Evolutionary conservation across 805 yeast species (phyloP).

Genomic region (Wickerhamiella australiensis): DNA sequence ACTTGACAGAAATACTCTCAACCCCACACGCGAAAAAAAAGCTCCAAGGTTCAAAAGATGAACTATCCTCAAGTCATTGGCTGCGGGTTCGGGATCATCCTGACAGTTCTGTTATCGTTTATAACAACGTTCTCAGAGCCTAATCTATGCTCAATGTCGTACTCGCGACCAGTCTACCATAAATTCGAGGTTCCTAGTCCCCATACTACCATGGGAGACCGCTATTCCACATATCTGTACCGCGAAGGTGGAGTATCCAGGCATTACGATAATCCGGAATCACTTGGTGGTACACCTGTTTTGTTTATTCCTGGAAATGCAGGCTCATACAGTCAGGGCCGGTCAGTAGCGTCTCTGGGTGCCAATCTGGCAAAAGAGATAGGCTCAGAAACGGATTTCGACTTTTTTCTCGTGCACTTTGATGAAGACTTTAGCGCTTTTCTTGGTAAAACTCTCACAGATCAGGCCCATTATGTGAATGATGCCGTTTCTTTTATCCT

Average conservation of each 20-base stretch:
- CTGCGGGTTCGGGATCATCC: slow-evolving; percentile 1
- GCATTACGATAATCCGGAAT: slow-evolving; percentile 14
- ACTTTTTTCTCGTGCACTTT: slow-evolving; percentile 85
- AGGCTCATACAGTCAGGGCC: slow-evolving; percentile 78
- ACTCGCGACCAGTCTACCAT: slow-evolving; percentile 15
- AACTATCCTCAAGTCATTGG: slow-evolving; percentile 3
- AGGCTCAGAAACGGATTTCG: slow-evolving; percentile 35
- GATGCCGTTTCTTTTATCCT: slow-evolving; percentile 75
- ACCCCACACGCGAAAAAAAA: background rate
- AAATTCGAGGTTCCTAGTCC: slow-evolving; percentile 15
- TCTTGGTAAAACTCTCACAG: slow-evolving; percentile 85
- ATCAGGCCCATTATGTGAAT: slow-evolving; percentile 85
- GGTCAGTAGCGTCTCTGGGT: slow-evolving; percentile 82
- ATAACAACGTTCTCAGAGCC: slow-evolving; percentile 14
- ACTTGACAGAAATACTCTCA: background rate
- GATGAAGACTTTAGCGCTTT: slow-evolving; percentile 94
- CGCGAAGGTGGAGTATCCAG: slow-evolving; percentile 53
- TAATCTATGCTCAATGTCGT: slow-evolving; percentile 20
- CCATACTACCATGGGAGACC: slow-evolving; percentile 13
- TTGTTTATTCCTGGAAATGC: slow-evolving; percentile 96
- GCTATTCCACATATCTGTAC: slow-evolving; percentile 69
- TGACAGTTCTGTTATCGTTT: slow-evolving; percentile 4
- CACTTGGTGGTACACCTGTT: slow-evolving; percentile 74
- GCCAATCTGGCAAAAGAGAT: slow-evolving; percentile 42
- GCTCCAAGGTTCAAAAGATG: background rate